Evolutionary conservation across 1,284 basidiomycete genomes (phyloP).

Genomic region (Sanghuangporus sanghuang): DNA sequence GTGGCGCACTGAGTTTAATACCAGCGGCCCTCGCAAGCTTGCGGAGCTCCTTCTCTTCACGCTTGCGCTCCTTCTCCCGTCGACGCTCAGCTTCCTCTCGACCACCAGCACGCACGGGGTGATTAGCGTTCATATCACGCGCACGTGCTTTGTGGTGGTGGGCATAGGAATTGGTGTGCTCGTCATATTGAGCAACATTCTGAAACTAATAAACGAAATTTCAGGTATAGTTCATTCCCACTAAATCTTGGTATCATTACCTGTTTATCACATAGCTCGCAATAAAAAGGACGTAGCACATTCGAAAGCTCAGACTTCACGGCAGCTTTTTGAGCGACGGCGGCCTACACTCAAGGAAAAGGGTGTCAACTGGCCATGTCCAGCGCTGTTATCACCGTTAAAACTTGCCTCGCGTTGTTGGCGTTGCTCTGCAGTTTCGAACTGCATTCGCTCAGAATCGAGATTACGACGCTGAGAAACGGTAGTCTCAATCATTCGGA

Average conservation of each 20-base stretch:
- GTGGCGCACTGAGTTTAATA: constrained; percentile 59
- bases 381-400: too few species aligned
- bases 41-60: constrained; percentile 75
- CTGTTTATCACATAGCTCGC: constrained; percentile 76
- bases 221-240: not conserved
- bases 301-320: constrained; percentile 61
- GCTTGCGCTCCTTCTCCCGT: constrained; percentile 76
- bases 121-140: constrained; percentile 67
- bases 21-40: constrained; percentile 76
- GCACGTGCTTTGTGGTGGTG: constrained; percentile 77
- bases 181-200: constrained; percentile 77
- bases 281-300: constrained; percentile 71
- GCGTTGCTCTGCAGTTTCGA: constrained; percentile 73
- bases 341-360: constrained; percentile 39
- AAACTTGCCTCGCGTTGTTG: constrained; percentile 56
- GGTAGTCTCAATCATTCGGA: constrained; percentile 75
- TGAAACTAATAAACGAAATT: constrained; percentile 25
- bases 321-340: constrained; percentile 59
- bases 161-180: constrained; percentile 49
- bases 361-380: not conserved
- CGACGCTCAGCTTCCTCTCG: constrained; percentile 63
- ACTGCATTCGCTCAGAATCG: constrained; percentile 72
- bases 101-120: constrained; percentile 43
- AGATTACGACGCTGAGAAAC: constrained; percentile 72
- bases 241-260: constrained; percentile 33